Conservation (phyloP, 805 yeast species). For the Yarrowia hollandica region DNA sequence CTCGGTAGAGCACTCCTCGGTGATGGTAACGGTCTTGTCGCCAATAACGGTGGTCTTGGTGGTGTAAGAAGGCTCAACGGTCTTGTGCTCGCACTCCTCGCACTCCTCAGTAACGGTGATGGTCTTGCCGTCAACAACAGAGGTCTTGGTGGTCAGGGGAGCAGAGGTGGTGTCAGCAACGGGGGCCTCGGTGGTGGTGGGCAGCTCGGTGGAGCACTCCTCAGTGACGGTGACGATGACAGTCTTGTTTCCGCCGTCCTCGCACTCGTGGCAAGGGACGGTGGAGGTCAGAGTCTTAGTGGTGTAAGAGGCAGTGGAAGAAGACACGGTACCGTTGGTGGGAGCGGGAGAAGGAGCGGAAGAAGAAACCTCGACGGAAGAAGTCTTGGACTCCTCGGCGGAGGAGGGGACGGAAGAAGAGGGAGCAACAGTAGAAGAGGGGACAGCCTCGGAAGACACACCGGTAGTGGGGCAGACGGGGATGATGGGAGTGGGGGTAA, state of each 20-base stretch:
- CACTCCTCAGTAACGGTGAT: slow-evolving; percentile 49
- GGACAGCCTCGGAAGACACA: slow-evolving; percentile 64
- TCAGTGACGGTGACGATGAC: slow-evolving; percentile 28
- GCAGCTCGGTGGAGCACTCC: slow-evolving; percentile 31
- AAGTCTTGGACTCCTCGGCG: slow-evolving; percentile 43
- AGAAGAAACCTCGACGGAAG: slow-evolving; percentile 47
- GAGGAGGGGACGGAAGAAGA: slow-evolving; percentile 51
- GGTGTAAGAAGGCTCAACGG: slow-evolving; percentile 54
- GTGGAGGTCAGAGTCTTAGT: slow-evolving; percentile 32
- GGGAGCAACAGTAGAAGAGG: slow-evolving; percentile 81
- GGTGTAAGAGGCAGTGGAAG: slow-evolving; percentile 26
- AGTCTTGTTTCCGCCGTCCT: slow-evolving; percentile 31
- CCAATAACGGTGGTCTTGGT: slow-evolving; percentile 27
- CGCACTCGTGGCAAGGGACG: slow-evolving; percentile 35
- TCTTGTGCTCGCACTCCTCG: slow-evolving; percentile 13
- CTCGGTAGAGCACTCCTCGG: slow-evolving; percentile 29
- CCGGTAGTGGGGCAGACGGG: slow-evolving; percentile 64
- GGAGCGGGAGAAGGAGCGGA: slow-evolving; percentile 30
- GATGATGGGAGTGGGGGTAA: slow-evolving; percentile 76
- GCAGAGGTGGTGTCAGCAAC: slow-evolving; percentile 78
- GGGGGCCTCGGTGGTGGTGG: slow-evolving; percentile 42
- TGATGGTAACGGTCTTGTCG: slow-evolving; percentile 9
- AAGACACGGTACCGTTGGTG: slow-evolving; percentile 14
- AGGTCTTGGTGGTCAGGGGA: slow-evolving; percentile 43
- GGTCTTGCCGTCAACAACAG: slow-evolving; percentile 24